Evolutionary conservation across 805 yeast species (phyloP).

Genomic region (Spathaspora sp.): DNA sequence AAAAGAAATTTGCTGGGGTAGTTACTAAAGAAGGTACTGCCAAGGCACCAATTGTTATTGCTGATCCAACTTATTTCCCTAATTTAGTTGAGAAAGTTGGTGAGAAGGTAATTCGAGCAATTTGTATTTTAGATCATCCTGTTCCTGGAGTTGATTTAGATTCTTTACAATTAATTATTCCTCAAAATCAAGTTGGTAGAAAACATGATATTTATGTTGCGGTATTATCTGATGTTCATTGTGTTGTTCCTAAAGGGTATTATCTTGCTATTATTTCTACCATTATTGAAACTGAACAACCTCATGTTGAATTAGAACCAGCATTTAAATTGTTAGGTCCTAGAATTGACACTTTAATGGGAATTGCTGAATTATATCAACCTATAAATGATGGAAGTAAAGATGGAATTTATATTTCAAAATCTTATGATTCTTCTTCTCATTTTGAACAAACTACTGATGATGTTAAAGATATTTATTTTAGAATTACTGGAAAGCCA

Average conservation of each 20-base stretch:
- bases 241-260: conserved; percentile 85
- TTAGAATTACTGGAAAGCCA: conserved; percentile 89
- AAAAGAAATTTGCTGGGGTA: conserved; percentile 69
- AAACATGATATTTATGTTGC: conserved; percentile 95
- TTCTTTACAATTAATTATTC: conserved; percentile 90
- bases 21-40: conserved; percentile 89
- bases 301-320: conserved; percentile 88
- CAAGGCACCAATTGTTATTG: conserved; percentile 88
- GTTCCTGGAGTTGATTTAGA: conserved; percentile 82
- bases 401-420: conserved; percentile 78
- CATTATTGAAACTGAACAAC: conserved; percentile 86
- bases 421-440: conserved; percentile 89
- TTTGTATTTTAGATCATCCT: conserved; percentile 89
- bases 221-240: conserved; percentile 81
- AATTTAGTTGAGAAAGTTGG: conserved; percentile 72
- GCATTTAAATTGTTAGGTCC: conserved; percentile 89
- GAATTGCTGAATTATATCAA: conserved; percentile 85
- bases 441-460: conserved; percentile 96
- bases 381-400: conserved; percentile 80
- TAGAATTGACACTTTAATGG: conserved; percentile 82
- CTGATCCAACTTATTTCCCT: conserved; percentile 98
- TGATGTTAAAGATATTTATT: conserved; percentile 91
- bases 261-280: conserved; percentile 93
- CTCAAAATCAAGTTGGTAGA: conserved; percentile 92
- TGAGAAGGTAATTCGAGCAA: conserved; percentile 71